Conservation (phyloP, 371 early-diverging fungal genomes). For the Mucor sp. region DNA sequence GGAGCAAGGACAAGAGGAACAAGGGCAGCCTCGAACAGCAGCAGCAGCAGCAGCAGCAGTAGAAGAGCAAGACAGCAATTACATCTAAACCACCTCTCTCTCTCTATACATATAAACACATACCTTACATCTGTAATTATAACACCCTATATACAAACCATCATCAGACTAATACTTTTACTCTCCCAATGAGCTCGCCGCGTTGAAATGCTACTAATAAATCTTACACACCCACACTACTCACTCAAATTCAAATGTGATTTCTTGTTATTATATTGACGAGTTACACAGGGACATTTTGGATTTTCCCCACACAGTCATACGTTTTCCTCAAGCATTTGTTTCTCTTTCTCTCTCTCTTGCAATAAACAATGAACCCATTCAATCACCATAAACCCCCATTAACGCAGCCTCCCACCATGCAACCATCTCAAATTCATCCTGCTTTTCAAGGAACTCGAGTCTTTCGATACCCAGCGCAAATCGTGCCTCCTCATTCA, state of each 20-base stretch:
- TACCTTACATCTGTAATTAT: neutral
- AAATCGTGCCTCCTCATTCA: neutral
- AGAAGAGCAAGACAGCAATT: neutral
- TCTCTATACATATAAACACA: neutral
- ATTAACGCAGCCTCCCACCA: neutral
- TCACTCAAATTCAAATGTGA: neutral
- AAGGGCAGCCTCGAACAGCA: neutral
- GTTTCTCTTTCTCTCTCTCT: neutral
- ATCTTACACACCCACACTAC: neutral
- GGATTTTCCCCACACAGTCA: neutral
- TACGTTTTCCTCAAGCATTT: neutral
- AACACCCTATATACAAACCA: neutral
- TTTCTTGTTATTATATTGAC: neutral
- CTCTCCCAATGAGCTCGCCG: neutral
- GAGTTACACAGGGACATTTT: neutral
- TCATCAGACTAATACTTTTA: neutral
- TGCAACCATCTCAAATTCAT: neutral
- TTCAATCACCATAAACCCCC: neutral
- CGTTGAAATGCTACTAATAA: neutral
- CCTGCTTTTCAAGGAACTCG: conserved; percentile 1
- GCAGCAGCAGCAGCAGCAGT: neutral
- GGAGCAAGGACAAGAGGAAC: too few species aligned
- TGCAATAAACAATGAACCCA: neutral
- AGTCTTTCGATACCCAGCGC: neutral
- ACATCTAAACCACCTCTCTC: neutral